Percentiles rank a stretch among this genome's conserved stretches.
phyloP scores from a whole-genome alignment of 345 rosid genomes.

The Bruguiera parviflora region DNA sequence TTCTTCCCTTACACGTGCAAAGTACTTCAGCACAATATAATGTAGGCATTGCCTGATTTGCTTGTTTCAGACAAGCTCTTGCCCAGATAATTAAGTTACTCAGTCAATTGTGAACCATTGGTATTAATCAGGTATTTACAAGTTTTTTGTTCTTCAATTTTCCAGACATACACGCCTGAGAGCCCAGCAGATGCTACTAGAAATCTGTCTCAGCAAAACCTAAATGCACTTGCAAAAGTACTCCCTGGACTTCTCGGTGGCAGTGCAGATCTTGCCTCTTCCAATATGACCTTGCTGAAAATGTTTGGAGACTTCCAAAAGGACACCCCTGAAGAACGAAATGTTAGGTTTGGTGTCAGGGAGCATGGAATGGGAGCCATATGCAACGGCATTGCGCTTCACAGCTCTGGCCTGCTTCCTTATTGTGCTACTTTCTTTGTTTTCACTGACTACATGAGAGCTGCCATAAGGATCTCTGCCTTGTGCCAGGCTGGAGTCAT shows the following conservation, averaged over 20 bases:
- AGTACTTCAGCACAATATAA: background rate
- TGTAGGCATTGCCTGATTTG: constrained; percentile 2
- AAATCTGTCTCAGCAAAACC: constrained; percentile 82
- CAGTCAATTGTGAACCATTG: background rate
- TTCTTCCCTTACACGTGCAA: background rate
- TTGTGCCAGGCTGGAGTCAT: constrained; percentile 83
- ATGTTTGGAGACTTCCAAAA: constrained; percentile 88
- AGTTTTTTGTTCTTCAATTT: constrained; percentile 20
- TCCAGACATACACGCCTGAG: constrained; percentile 83
- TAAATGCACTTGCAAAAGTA: constrained; percentile 75
- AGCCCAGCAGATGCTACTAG: constrained; percentile 92
- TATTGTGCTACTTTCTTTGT: constrained; percentile 99
- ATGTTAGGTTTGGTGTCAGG: constrained; percentile 89
- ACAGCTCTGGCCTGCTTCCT: constrained; percentile 87
- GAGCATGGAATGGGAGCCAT: constrained; percentile 99
- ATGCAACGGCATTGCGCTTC: constrained; percentile 87
- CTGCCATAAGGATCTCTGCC: constrained; percentile 91
- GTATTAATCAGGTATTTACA: constrained; percentile 12
- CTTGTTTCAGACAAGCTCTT: background rate
- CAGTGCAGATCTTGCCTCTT: constrained; percentile 97
- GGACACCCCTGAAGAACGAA: constrained; percentile 87
- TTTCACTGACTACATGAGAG: constrained; percentile 99
- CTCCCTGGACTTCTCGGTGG: constrained; percentile 95
- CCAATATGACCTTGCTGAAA: constrained; percentile 95
- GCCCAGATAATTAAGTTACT: background rate